A percentile compares a stretch with the other conserved stretches of the same genome.
Evolutionary conservation across 257 asterid genomes (phyloP).

Genomic region (Primulina tabacum): DNA sequence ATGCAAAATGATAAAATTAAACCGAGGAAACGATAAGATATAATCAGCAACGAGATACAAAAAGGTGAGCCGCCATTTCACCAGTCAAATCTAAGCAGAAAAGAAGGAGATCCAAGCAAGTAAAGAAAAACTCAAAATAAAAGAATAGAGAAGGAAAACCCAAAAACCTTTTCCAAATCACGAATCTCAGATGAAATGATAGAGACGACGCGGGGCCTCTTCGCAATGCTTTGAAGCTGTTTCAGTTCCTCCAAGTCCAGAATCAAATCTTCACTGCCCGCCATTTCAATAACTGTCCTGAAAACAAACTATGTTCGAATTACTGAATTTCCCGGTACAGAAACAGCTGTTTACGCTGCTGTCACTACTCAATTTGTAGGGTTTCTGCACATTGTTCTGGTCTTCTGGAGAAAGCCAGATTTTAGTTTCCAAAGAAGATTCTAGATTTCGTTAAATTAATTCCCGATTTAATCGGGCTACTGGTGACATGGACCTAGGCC

Average conservation of each 20-base stretch:
- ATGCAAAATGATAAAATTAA: too few species aligned
- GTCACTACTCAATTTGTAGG: background rate
- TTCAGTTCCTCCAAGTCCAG: slow-evolving; percentile 79
- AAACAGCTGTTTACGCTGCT: background rate
- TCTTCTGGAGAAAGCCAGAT: background rate
- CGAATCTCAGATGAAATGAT: slow-evolving; percentile 67
- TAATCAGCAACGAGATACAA: background rate
- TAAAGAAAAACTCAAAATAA: background rate
- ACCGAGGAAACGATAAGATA: background rate
- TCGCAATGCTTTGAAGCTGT: slow-evolving; percentile 72
- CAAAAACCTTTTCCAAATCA: slow-evolving; percentile 61
- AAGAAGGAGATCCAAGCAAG: background rate
- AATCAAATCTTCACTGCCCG: slow-evolving; percentile 43
- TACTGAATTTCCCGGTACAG: background rate
- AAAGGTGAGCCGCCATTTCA: background rate
- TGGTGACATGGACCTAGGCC: background rate
- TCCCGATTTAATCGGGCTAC: background rate
- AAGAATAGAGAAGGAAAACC: background rate
- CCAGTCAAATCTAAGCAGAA: background rate
- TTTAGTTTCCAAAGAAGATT: background rate
- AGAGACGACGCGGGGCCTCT: slow-evolving; percentile 71
- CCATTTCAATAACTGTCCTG: slow-evolving; percentile 29
- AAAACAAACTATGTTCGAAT: too few species aligned
- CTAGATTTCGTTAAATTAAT: background rate
- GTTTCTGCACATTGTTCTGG: background rate